phyloP scores from a whole-genome alignment of 345 rosid species.

The Crucihimalaya himalaica region DNA sequence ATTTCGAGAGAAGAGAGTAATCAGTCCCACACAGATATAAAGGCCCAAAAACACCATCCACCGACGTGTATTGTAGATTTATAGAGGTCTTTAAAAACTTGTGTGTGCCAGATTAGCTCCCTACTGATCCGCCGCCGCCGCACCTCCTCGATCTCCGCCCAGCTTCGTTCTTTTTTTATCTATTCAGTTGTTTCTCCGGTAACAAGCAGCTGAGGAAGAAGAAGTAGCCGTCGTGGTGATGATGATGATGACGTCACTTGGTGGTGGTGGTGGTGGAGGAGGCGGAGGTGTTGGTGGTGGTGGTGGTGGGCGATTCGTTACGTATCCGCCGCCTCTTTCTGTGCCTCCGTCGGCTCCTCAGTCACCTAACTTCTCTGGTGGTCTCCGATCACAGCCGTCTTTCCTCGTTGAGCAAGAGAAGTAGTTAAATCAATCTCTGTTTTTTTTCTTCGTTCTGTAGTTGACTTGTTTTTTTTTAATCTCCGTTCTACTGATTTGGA shows the following conservation, averaged over 20 bases:
- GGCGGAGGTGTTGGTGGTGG: background rate
- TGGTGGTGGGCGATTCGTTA: slow-evolving; percentile 62
- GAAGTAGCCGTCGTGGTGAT: slow-evolving; percentile 18
- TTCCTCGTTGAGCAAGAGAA: slow-evolving; percentile 84
- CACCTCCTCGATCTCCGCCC: slow-evolving; percentile 19
- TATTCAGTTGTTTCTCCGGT: background rate
- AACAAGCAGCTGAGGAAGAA: background rate
- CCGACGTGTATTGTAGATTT: slow-evolving; percentile 37
- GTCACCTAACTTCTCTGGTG: slow-evolving; percentile 80
- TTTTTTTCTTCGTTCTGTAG: background rate
- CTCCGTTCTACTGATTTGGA: slow-evolving; percentile 16
- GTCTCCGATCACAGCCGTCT: slow-evolving; percentile 68
- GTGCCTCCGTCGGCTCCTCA: slow-evolving; percentile 73
- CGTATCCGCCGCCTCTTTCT: slow-evolving; percentile 71
- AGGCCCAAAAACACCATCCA: slow-evolving; percentile 35
- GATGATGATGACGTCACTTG: slow-evolving; percentile 51
- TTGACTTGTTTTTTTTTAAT: slow-evolving; percentile 26
- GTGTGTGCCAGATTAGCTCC: slow-evolving; percentile 36
- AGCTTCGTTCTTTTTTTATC: background rate
- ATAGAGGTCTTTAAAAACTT: slow-evolving; percentile 22
- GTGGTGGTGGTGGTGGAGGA: slow-evolving; percentile 32
- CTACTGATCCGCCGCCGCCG: slow-evolving; percentile 39
- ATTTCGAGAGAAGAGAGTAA: background rate
- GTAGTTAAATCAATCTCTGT: slow-evolving; percentile 42
- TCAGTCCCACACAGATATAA: slow-evolving; percentile 30